A percentile compares a stretch with the other conserved stretches of the same genome.
phyloP scores from a whole-genome alignment of 257 asterid species.

The Primulina eburnea region DNA sequence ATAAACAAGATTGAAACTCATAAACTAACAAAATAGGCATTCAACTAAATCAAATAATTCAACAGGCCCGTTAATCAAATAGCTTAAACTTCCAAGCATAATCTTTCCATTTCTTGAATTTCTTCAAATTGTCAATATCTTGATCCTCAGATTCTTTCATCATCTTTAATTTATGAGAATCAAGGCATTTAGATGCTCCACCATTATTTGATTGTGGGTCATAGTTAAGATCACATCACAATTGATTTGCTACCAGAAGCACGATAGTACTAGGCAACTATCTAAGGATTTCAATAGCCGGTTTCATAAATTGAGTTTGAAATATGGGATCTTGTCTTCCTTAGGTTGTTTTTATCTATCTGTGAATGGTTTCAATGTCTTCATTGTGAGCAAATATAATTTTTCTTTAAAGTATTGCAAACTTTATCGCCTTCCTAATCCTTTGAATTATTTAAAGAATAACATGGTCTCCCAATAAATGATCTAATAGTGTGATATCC shows the following conservation, averaged over 20 bases:
- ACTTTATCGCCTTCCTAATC: not conserved
- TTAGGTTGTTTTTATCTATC: no score
- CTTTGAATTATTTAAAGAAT: constrained; percentile 1
- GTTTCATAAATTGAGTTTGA: not conserved
- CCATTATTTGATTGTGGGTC: no score
- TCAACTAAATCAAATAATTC: no score
- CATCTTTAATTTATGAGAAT: no score
- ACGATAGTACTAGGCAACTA: constrained; percentile 7
- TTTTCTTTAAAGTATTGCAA: not conserved
- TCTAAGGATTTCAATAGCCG: constrained; percentile 13
- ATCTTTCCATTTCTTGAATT: no score
- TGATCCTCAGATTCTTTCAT: no score
- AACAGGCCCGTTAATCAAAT: no score
- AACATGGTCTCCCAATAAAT: not conserved
- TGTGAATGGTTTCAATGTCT: not conserved
- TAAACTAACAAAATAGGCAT: no score
- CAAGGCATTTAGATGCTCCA: no score
- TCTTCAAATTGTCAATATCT: no score
- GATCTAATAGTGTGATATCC: constrained; percentile 3
- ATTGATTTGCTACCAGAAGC: constrained; percentile 18
- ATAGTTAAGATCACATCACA: not conserved
- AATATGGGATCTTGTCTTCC: not conserved
- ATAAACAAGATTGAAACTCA: no score
- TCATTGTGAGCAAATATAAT: not conserved
- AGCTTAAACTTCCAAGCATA: no score